Percentiles rank a stretch among this genome's conserved stretches.
Evolutionary conservation across 2,329 filamentous ascomycete species (phyloP).

Genomic region (Madurella mycetomatis): DNA sequence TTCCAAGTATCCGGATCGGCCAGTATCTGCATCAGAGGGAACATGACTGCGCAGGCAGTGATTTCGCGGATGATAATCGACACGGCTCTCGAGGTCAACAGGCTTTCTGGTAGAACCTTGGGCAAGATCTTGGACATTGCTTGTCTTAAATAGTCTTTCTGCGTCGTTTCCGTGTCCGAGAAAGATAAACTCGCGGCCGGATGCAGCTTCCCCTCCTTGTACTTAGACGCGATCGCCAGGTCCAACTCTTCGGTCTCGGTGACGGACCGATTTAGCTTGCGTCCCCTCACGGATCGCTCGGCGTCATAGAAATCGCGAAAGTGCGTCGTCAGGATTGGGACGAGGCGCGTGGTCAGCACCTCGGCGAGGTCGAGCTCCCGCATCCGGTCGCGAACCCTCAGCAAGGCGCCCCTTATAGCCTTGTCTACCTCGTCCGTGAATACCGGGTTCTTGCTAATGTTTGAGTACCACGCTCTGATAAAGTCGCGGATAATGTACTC

Average conservation of each 20-base stretch:
- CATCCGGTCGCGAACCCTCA: constrained; percentile 66
- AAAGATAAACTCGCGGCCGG: constrained; percentile 77
- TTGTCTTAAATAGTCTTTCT: constrained; percentile 83
- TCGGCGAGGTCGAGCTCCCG: constrained; percentile 78
- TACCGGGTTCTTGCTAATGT: constrained; percentile 73
- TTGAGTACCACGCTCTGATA: constrained; percentile 80
- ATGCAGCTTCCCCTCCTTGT: constrained; percentile 82
- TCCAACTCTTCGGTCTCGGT: constrained; percentile 97
- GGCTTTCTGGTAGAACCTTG: constrained; percentile 64
- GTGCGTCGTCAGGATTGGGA: constrained; percentile 84
- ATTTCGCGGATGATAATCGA: constrained; percentile 80
- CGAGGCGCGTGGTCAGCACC: constrained; percentile 71
- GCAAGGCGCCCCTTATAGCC: constrained; percentile 67
- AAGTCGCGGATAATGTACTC: constrained; percentile 77
- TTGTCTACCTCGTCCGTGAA: constrained; percentile 87
- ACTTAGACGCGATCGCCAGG: constrained; percentile 91
- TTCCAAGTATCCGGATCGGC: constrained; percentile 97
- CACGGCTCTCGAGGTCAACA: constrained; percentile 77
- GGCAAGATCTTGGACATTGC: constrained; percentile 63
- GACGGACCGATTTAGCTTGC: constrained; percentile 79
- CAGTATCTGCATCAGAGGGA: constrained; percentile 72
- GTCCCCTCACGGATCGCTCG: constrained; percentile 79
- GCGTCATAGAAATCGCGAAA: constrained; percentile 88
- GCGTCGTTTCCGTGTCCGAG: constrained; percentile 75
- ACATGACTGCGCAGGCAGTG: constrained; percentile 85